These are phyloP conservation scores for Cyberlindnera sargentensis DNA, from an alignment of 805 yeast genomes.

Conservation along the genomic window DNA sequence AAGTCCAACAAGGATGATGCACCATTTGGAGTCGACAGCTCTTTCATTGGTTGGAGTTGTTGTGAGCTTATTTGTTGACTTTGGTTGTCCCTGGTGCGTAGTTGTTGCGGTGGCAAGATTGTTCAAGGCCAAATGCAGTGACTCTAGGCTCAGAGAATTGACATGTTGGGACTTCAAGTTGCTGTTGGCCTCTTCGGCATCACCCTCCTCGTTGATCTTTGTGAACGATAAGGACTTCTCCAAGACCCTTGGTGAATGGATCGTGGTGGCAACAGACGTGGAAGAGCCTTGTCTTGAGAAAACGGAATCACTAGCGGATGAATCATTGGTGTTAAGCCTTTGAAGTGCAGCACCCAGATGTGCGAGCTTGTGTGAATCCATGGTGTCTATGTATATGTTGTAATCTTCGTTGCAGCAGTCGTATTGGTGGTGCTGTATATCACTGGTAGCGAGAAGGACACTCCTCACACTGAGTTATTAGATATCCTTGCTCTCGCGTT, in stretches of 20 bases:
- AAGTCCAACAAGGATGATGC: slow-evolving; percentile 65
- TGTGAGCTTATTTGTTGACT: slow-evolving; percentile 17
- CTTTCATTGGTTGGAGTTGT: slow-evolving; percentile 24
- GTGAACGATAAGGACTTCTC: slow-evolving; percentile 17
- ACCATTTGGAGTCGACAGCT: slow-evolving; percentile 38
- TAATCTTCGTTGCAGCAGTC: too few relatives aligned
- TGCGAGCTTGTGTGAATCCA: background rate
- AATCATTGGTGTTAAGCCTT: slow-evolving; percentile 20
- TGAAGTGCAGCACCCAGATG: slow-evolving; percentile 11
- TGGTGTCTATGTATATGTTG: background rate
- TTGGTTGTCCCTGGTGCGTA: slow-evolving; percentile 14
- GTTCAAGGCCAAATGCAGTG: slow-evolving; percentile 12
- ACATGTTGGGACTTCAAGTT: background rate
- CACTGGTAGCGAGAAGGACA: too few relatives aligned
- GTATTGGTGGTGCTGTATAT: too few relatives aligned
- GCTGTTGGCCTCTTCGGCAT: background rate
- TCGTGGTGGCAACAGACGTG: slow-evolving; percentile 15
- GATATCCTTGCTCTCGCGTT: too few relatives aligned
- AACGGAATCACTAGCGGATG: slow-evolving; percentile 8
- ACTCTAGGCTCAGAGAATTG: slow-evolving; percentile 6
- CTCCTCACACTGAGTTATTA: too few relatives aligned
- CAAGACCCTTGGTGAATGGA: slow-evolving; percentile 6
- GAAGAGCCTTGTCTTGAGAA: slow-evolving; percentile 22
- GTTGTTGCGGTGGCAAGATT: background rate
- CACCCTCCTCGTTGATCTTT: slow-evolving; percentile 10